Conservation (phyloP, 768 basidiomycete genomes). For the Russula dissimulans region DNA sequence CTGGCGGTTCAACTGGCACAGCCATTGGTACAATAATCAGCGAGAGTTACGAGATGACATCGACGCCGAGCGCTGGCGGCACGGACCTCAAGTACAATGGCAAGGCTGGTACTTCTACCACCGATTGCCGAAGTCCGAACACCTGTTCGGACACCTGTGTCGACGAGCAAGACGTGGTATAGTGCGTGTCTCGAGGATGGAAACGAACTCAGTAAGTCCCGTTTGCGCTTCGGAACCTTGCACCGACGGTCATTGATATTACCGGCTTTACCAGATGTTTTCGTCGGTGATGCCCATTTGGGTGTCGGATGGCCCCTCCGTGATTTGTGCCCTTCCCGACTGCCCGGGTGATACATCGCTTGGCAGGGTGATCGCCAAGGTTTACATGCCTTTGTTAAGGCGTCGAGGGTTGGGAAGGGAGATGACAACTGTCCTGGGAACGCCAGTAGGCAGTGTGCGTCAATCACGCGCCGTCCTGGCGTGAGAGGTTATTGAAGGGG, state of each 20-base stretch:
- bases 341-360: not conserved
- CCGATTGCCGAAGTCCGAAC: not conserved
- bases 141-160: not conserved
- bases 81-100: not conserved
- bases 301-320: not conserved
- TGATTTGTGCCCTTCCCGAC: too few relatives aligned
- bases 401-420: too few relatives aligned
- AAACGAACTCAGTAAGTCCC: not conserved
- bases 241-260: not conserved
- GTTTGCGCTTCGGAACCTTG: not conserved
- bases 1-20: not conserved
- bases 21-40: not conserved
- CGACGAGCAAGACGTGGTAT: not conserved
- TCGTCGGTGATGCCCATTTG: not conserved
- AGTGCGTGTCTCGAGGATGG: not conserved
- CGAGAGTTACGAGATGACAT: constrained; percentile 11
- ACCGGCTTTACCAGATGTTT: not conserved
- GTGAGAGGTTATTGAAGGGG: too few relatives aligned
- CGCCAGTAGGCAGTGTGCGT: too few relatives aligned
- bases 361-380: not conserved
- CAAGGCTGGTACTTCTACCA: not conserved
- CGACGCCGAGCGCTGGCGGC: not conserved
- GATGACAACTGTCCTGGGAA: too few relatives aligned
- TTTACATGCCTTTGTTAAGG: not conserved
- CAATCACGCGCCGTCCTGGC: too few relatives aligned